phyloP scores from a whole-genome alignment of 1,139 yeast species.

The Pneumocystis canis region DNA sequence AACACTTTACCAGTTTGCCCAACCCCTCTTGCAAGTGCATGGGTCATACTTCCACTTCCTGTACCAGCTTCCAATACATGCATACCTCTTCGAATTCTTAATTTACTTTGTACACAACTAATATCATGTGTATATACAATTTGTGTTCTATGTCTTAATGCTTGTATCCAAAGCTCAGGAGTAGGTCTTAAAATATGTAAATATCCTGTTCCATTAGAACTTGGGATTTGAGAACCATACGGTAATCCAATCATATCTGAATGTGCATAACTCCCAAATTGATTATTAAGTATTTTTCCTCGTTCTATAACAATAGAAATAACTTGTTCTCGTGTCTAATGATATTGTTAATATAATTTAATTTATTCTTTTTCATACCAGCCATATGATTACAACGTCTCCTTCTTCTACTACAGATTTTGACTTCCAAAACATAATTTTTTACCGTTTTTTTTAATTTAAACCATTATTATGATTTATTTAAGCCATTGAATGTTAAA shows the following conservation, averaged over 20 bases:
- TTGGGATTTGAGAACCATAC: conserved; percentile 77
- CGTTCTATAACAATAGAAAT: conserved; percentile 62
- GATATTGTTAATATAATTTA: background rate
- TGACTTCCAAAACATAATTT: background rate
- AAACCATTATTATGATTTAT: background rate
- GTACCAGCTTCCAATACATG: conserved; percentile 93
- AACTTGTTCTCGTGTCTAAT: conserved; percentile 48
- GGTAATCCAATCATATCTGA: conserved; percentile 62
- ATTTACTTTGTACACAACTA: conserved; percentile 70
- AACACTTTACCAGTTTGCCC: conserved; percentile 48
- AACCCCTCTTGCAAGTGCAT: conserved; percentile 57
- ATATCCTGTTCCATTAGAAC: conserved; percentile 69
- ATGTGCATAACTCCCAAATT: conserved; percentile 82
- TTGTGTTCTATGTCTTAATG: conserved; percentile 93
- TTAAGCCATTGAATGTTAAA: background rate
- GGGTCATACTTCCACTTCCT: conserved; percentile 92
- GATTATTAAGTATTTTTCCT: conserved; percentile 44
- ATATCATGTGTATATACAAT: conserved; percentile 95
- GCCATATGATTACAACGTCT: background rate
- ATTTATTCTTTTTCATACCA: background rate
- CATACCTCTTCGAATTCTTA: conserved; percentile 59
- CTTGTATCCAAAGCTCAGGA: conserved; percentile 89
- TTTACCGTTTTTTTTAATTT: background rate
- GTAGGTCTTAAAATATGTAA: conserved; percentile 80
- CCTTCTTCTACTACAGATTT: background rate